phyloP scores from a whole-genome alignment of 2,329 filamentous ascomycete genomes.

The Fusarium neocosmosporiellum region DNA sequence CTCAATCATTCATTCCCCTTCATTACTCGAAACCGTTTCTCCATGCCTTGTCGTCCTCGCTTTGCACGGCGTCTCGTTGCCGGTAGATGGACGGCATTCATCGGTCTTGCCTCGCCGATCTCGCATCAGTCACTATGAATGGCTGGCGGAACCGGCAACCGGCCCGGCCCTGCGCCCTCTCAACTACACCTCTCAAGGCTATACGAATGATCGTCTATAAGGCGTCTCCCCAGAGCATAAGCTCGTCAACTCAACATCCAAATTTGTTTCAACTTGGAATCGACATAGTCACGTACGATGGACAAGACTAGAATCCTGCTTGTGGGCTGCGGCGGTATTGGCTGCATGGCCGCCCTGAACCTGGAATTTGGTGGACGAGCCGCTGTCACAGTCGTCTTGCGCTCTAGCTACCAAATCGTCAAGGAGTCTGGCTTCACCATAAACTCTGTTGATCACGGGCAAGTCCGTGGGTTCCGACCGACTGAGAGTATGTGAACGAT shows the following conservation, averaged over 20 bases:
- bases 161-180: constrained; percentile 28
- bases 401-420: constrained; percentile 39
- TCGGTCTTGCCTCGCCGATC: neutral
- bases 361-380: constrained; percentile 35
- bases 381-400: constrained; percentile 39
- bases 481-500: constrained; percentile 27
- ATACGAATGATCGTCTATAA: neutral
- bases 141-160: constrained; percentile 16
- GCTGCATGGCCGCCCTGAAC: constrained; percentile 39
- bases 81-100: neutral
- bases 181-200: constrained; percentile 1
- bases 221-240: neutral
- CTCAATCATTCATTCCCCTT: neutral
- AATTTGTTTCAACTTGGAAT: neutral
- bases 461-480: constrained; percentile 32
- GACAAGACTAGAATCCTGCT: constrained; percentile 33
- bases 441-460: constrained; percentile 39
- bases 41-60: neutral
- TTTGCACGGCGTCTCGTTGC: neutral
- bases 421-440: constrained; percentile 38
- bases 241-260: neutral
- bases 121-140: neutral
- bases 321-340: constrained; percentile 41
- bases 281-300: neutral
- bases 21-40: neutral